phyloP scores from a whole-genome alignment of 495 filamentous ascomycete species.

The Staphylotrichum longicolle region DNA sequence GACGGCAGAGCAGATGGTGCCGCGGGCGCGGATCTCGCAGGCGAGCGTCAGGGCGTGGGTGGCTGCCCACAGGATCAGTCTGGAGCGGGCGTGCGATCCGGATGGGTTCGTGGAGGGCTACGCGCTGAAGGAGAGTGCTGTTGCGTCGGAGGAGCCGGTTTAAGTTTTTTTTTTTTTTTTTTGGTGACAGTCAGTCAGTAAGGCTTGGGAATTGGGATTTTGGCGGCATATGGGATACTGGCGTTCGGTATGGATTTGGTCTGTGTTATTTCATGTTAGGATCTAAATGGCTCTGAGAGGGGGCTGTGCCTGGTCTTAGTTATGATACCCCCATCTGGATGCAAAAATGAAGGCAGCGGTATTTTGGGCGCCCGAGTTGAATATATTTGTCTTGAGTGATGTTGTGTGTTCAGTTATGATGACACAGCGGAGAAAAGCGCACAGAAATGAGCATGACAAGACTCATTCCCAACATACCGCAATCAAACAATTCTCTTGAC shows the following conservation, averaged over 20 bases:
- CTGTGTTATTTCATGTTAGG: neutral
- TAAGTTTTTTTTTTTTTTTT: conserved; percentile 9
- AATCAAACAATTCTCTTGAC: no score
- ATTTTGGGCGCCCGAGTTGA: no score
- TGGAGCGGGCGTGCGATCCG: conserved; percentile 53
- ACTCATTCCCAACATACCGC: no score
- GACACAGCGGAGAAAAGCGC: no score
- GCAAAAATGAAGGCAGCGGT: neutral
- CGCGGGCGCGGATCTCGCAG: conserved; percentile 54
- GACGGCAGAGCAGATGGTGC: conserved; percentile 37
- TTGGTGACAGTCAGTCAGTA: neutral
- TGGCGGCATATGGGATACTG: neutral
- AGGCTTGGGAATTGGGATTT: neutral
- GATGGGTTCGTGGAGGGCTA: conserved; percentile 56
- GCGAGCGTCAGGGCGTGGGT: conserved; percentile 56
- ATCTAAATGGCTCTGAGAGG: neutral
- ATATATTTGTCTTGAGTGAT: neutral
- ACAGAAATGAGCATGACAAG: no score
- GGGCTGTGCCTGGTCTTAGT: neutral
- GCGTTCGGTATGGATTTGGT: neutral
- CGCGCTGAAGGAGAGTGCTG: conserved; percentile 30
- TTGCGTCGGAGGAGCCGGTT: conserved; percentile 31
- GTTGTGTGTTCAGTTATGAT: neutral
- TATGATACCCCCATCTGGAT: neutral
- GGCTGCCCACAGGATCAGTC: conserved; percentile 42